phyloP scores from a whole-genome alignment of 306 rosid genomes.

The Sophora flavescens region DNA sequence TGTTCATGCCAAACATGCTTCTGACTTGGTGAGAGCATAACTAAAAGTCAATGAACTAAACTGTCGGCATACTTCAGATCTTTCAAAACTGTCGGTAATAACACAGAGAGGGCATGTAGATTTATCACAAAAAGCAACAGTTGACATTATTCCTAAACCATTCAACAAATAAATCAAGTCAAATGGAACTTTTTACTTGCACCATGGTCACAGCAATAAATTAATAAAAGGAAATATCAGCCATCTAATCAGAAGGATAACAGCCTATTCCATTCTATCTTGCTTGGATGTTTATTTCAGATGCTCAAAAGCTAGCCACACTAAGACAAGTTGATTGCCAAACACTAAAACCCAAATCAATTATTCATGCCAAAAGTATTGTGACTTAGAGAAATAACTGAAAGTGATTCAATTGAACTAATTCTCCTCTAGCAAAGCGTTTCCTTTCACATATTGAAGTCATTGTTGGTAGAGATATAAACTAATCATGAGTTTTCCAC shows the following conservation, averaged over 20 bases:
- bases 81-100: slow-evolving; percentile 68
- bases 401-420: neutral
- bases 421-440: neutral
- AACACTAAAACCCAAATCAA: neutral
- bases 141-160: slow-evolving; percentile 28
- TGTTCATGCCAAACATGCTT: too few relatives aligned
- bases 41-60: too few relatives aligned
- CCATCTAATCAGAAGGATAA: neutral
- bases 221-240: too few relatives aligned
- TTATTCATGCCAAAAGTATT: too few relatives aligned
- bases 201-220: too few relatives aligned
- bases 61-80: slow-evolving; percentile 80
- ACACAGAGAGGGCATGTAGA: too few relatives aligned
- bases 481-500: too few relatives aligned
- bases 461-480: too few relatives aligned
- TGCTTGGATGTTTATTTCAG: slow-evolving; percentile 12
- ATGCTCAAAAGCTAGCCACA: slow-evolving; percentile 18
- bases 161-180: too few relatives aligned
- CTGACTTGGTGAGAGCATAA: too few relatives aligned
- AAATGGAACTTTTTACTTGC: too few relatives aligned
- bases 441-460: neutral
- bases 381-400: slow-evolving; percentile 15
- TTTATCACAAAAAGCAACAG: too few relatives aligned
- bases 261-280: neutral
- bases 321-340: neutral